These are phyloP conservation scores for Phoma herbarum DNA, from an alignment of 2,329 filamentous ascomycete species.

Conservation along the genomic window DNA sequence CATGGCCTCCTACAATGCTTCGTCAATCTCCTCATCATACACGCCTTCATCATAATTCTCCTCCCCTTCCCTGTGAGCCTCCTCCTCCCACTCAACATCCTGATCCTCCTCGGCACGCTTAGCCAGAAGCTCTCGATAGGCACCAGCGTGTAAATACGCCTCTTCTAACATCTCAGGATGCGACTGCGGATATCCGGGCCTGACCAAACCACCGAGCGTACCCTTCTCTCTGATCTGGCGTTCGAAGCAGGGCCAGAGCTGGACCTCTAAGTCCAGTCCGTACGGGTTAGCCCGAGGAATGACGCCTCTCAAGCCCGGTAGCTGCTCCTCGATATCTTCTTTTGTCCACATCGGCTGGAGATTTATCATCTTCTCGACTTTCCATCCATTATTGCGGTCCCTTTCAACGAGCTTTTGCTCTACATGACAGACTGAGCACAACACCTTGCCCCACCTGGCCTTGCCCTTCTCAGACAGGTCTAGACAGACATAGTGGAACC, in stretches of 20 bases:
- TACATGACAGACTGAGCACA: constrained; percentile 24
- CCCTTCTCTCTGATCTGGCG: background rate
- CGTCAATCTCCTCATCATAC: background rate
- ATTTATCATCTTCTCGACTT: background rate
- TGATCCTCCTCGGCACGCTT: background rate
- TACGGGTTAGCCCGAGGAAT: background rate
- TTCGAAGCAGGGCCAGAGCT: background rate
- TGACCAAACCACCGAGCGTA: background rate
- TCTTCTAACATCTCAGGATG: constrained; percentile 6
- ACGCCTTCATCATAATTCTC: background rate
- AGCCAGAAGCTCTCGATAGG: background rate
- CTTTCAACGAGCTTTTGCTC: constrained; percentile 15
- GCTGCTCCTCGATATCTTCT: background rate
- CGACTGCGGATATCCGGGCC: background rate
- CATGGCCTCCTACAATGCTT: background rate
- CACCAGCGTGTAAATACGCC: constrained; percentile 1
- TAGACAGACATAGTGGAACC: constrained; percentile 37
- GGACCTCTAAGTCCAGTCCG: background rate
- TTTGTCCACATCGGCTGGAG: background rate
- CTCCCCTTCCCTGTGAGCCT: background rate
- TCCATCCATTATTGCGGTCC: constrained; percentile 4
- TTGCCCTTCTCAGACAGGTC: constrained; percentile 25
- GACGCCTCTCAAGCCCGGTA: background rate
- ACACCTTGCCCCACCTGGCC: constrained; percentile 15
- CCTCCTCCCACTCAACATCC: background rate